Conservation (phyloP, 2,329 filamentous ascomycete genomes). For the Venturia carpophila region DNA sequence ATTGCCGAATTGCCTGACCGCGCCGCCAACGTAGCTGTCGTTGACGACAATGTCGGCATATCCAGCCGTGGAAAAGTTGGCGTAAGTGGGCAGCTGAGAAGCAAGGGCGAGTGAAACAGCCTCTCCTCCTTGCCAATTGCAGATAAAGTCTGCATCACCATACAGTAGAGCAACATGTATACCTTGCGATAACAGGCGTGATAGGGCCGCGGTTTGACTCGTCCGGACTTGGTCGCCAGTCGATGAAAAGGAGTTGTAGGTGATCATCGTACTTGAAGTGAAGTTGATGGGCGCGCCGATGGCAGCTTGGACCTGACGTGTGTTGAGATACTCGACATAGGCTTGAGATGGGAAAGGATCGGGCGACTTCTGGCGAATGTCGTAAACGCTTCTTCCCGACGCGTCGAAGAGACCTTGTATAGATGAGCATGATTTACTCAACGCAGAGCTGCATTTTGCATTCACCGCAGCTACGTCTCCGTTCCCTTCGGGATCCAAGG, state of each 20-base stretch:
- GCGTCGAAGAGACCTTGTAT: slow-evolving; percentile 8
- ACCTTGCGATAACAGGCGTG: slow-evolving; percentile 35
- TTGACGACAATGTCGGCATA: slow-evolving; percentile 67
- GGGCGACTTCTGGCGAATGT: slow-evolving; percentile 35
- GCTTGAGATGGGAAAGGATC: slow-evolving; percentile 34
- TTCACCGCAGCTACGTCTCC: slow-evolving; percentile 30
- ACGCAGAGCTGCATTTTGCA: slow-evolving; percentile 24
- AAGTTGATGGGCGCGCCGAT: slow-evolving; percentile 46
- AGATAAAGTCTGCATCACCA: slow-evolving; percentile 51
- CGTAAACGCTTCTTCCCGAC: slow-evolving; percentile 35
- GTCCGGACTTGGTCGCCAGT: slow-evolving; percentile 40
- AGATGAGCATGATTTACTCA: slow-evolving; percentile 14
- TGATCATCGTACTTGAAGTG: slow-evolving; percentile 35
- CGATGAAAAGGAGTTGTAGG: slow-evolving; percentile 34
- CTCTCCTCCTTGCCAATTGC: slow-evolving; percentile 66
- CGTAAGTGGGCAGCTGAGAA: slow-evolving; percentile 41
- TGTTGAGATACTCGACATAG: slow-evolving; percentile 46
- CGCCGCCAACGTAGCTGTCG: slow-evolving; percentile 59
- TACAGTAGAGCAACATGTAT: slow-evolving; percentile 61
- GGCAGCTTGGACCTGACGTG: slow-evolving; percentile 38
- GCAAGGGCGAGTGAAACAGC: slow-evolving; percentile 55
- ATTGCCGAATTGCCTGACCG: slow-evolving; percentile 69
- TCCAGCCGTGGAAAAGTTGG: slow-evolving; percentile 55
- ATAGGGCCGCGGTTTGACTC: slow-evolving; percentile 34
- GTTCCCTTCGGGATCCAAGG: slow-evolving; percentile 30